phyloP scores from a whole-genome alignment of 2,329 filamentous ascomycete species.

The Botrytis tulipae region DNA sequence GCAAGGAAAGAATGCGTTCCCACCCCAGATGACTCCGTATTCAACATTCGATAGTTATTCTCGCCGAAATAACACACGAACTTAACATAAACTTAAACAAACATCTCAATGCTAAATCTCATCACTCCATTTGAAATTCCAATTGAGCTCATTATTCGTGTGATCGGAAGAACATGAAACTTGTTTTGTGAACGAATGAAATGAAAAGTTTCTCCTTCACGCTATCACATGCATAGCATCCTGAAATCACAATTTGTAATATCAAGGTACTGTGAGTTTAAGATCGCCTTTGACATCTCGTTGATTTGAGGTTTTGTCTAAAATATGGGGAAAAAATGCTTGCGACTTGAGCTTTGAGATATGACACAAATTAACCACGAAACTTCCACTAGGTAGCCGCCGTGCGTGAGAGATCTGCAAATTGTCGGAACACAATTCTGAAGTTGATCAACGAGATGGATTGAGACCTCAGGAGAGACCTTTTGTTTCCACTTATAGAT shows the following conservation, averaged over 20 bases:
- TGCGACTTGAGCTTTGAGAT: background rate
- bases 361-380: background rate
- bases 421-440: background rate
- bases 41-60: background rate
- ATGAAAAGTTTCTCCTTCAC: background rate
- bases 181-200: background rate
- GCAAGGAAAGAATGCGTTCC: background rate
- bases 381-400: too few relatives aligned
- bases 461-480: background rate
- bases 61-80: background rate
- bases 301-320: too few relatives aligned
- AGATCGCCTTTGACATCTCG: background rate
- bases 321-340: background rate
- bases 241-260: background rate
- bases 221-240: background rate
- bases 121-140: background rate
- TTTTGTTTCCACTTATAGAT: background rate
- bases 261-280: background rate
- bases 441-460: background rate
- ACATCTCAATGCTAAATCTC: too few relatives aligned
- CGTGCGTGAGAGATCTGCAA: background rate
- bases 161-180: background rate
- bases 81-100: background rate
- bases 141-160: background rate
- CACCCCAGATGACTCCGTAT: background rate